A percentile compares a stretch with the other conserved stretches of the same genome.
Conservation (phyloP, 2,329 filamentous ascomycete species). For the Alternaria hordeiaustralica region DNA sequence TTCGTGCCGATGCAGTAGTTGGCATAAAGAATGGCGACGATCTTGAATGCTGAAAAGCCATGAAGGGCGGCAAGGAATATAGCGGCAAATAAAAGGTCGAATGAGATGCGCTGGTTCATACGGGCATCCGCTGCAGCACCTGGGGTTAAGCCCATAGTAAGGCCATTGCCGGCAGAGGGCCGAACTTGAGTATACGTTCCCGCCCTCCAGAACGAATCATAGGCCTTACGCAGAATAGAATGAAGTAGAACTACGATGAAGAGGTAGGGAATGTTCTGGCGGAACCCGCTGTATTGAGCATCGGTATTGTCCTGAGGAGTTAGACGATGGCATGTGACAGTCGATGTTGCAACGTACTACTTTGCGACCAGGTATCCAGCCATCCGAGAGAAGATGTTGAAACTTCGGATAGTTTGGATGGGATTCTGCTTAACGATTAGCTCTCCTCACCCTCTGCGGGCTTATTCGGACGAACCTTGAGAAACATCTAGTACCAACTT, state of each 20-base stretch:
- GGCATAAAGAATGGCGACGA: slow-evolving; percentile 76
- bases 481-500: slow-evolving; percentile 89
- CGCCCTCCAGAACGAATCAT: slow-evolving; percentile 63
- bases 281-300: slow-evolving; percentile 83
- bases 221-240: slow-evolving; percentile 76
- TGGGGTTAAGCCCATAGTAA: slow-evolving; percentile 52
- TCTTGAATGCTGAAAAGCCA: slow-evolving; percentile 83
- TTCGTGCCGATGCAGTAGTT: slow-evolving; percentile 82
- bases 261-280: slow-evolving; percentile 84
- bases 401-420: slow-evolving; percentile 83
- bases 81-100: slow-evolving; percentile 82
- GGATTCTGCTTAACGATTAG: slow-evolving; percentile 62
- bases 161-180: slow-evolving; percentile 36
- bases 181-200: slow-evolving; percentile 54
- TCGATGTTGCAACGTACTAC: slow-evolving; percentile 63
- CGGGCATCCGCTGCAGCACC: slow-evolving; percentile 60
- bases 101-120: slow-evolving; percentile 72
- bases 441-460: neutral
- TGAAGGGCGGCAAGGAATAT: slow-evolving; percentile 81
- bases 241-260: slow-evolving; percentile 76
- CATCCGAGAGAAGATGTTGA: slow-evolving; percentile 71
- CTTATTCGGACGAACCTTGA: slow-evolving; percentile 61
- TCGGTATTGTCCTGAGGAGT: slow-evolving; percentile 80
- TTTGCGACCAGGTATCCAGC: slow-evolving; percentile 92
- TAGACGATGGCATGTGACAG: slow-evolving; percentile 4